Base-by-base conservation (phyloP, 2,329 filamentous ascomycete species). In the Zalaria sp. region DNA sequence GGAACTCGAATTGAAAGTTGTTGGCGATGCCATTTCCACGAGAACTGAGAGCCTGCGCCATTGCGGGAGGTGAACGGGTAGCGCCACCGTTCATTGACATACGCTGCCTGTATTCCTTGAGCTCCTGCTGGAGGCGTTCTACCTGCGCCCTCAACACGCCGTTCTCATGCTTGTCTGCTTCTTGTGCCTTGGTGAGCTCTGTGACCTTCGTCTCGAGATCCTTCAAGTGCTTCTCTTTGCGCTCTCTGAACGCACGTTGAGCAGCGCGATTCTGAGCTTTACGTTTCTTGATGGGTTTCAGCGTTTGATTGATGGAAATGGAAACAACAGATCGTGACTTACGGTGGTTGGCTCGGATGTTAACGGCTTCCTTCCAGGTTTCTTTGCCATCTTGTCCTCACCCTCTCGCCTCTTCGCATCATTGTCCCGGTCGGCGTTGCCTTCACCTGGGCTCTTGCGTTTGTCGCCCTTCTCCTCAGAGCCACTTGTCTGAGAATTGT, bases 261-360 rank as follows among this genome's bases (percentile, higher is more conserved):
- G 88, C 88, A 7, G 88, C 88, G 51, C 88, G 77, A 52, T 95
- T 95, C 57, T 95, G 88, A 6, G 91, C 91, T 67, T 98, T 98
- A 53, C 87, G 81, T 66, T 93, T 93, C 86, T 93, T 54, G 37
- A 29, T 35, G 29, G 29, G 7, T 32, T 7, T 7, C 7, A 32
- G 29, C 29, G 7, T 32, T 32, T 32, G 29, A 18, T 32, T n/a
- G 18, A 38, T 10, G n/a, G 27, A 3, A 25, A 34, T 25, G 27
- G 36, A 25, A 28, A 27, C 37, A 39, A 32, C 27, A 18, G 18
- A 39, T 9, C 25, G n/a, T 11, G 6, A 77, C 88, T 69, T 79
- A 96, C 89, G 51, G 88, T 91, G 52, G 84, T 96, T 25, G 91
- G 91, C 62, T 96, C 91, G 25, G 85, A 93, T 38, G 86, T 96